A percentile compares a stretch with the other conserved stretches of the same genome.
Conservation (phyloP, 495 filamentous ascomycete genomes). For the Penicillium flavigenum region DNA sequence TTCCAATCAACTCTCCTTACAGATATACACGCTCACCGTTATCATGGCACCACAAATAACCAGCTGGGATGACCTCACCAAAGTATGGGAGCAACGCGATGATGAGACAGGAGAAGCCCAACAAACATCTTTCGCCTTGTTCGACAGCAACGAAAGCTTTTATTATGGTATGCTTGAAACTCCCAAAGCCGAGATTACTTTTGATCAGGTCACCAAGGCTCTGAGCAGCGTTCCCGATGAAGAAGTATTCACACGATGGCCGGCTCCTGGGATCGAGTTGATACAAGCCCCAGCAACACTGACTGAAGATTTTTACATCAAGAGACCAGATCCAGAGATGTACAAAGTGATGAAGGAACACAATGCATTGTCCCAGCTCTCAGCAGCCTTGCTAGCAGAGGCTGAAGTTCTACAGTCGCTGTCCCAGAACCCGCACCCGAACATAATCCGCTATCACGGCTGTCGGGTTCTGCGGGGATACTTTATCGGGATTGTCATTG, state of each 20-base stretch:
- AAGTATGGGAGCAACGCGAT: neutral
- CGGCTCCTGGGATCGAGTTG: neutral
- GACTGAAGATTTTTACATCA: neutral
- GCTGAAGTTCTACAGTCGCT: conserved; percentile 20
- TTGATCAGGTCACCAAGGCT: neutral
- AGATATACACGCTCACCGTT: neutral
- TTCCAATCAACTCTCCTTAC: neutral
- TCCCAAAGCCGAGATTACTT: neutral
- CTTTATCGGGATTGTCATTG: conserved; percentile 35
- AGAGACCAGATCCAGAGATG: neutral
- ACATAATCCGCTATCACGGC: conserved; percentile 34
- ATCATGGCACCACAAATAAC: neutral
- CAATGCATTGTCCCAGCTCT: neutral
- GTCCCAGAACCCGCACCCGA: conserved; percentile 28
- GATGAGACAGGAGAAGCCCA: neutral
- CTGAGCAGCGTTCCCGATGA: neutral
- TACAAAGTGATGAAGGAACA: neutral
- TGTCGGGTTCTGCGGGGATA: conserved; percentile 32
- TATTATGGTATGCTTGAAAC: neutral
- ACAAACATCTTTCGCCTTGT: neutral
- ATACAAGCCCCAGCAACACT: neutral
- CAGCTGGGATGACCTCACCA: neutral
- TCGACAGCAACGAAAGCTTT: neutral
- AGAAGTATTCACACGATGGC: neutral
- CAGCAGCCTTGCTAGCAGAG: conserved; percentile 19